phyloP scores from a whole-genome alignment of 2,329 filamentous ascomycete species.

The Xylaria sp. region DNA sequence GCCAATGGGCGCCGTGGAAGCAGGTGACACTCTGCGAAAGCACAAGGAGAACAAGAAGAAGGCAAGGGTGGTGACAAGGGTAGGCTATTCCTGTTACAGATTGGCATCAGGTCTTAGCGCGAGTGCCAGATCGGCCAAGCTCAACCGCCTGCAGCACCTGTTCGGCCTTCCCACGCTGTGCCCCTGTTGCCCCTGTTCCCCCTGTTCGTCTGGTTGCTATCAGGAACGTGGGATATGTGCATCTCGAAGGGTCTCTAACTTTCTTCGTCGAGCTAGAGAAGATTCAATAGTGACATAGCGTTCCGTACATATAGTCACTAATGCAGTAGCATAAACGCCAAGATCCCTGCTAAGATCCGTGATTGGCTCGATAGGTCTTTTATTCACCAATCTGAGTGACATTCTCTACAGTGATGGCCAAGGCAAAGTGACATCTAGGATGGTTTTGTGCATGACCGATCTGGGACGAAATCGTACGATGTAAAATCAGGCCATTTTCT shows the following conservation, averaged over 20 bases:
- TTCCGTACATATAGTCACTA: slow-evolving; percentile 20
- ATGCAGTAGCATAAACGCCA: slow-evolving; percentile 26
- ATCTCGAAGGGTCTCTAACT: slow-evolving; percentile 6
- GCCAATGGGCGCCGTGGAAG: slow-evolving; percentile 40
- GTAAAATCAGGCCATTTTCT: slow-evolving; percentile 36
- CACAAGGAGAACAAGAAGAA: slow-evolving; percentile 16
- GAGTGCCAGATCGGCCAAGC: slow-evolving; percentile 22
- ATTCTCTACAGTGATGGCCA: slow-evolving; percentile 12
- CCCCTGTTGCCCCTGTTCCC: neutral
- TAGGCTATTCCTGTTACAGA: slow-evolving; percentile 34
- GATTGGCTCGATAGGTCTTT: slow-evolving; percentile 3
- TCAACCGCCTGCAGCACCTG: slow-evolving; percentile 9
- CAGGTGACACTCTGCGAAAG: slow-evolving; percentile 39
- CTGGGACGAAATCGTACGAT: slow-evolving; percentile 35
- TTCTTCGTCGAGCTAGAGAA: slow-evolving; percentile 2
- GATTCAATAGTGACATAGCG: slow-evolving; percentile 3
- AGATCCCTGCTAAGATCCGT: slow-evolving; percentile 21
- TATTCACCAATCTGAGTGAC: slow-evolving; percentile 8
- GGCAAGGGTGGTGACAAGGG: slow-evolving; percentile 22
- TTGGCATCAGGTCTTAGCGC: slow-evolving; percentile 37
- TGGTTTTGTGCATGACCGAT: slow-evolving; percentile 30
- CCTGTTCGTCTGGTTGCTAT: slow-evolving; percentile 14
- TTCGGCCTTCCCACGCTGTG: slow-evolving; percentile 5
- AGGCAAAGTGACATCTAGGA: slow-evolving; percentile 23
- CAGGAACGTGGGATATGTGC: slow-evolving; percentile 11